Conservation (phyloP, 495 filamentous ascomycete genomes). For the Daldinia grandis region DNA sequence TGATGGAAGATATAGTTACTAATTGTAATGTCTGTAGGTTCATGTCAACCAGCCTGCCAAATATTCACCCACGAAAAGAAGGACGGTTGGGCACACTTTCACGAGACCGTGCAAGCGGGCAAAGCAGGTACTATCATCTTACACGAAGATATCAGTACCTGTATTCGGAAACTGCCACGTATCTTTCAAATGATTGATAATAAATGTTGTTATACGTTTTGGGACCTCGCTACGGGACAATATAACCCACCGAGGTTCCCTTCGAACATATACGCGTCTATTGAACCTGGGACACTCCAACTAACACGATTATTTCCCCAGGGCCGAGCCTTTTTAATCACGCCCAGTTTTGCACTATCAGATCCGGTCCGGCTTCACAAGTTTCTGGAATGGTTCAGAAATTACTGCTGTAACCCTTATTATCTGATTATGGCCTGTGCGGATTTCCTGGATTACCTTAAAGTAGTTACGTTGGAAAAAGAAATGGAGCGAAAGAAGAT, state of each 20-base stretch:
- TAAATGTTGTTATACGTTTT: constrained; percentile 42
- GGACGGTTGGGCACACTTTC: constrained; percentile 40
- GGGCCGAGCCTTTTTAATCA: constrained; percentile 67
- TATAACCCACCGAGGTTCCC: constrained; percentile 40
- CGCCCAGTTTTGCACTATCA: constrained; percentile 67
- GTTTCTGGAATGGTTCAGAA: constrained; percentile 66
- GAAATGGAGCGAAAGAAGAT: constrained; percentile 44
- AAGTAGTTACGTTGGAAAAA: constrained; percentile 52
- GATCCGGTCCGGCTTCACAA: constrained; percentile 59
- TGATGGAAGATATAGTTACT: constrained; percentile 9
- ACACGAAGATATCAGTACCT: constrained; percentile 36
- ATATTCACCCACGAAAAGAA: constrained; percentile 40
- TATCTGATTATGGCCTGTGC: constrained; percentile 46
- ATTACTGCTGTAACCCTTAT: constrained; percentile 38
- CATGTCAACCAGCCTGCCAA: constrained; percentile 38
- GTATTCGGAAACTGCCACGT: constrained; percentile 32
- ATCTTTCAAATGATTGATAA: constrained; percentile 32
- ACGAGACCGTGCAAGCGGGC: constrained; percentile 41
- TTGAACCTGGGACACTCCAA: constrained; percentile 44
- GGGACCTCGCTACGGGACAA: constrained; percentile 41
- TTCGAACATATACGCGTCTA: constrained; percentile 20
- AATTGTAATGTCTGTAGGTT: constrained; percentile 28
- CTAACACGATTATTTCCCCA: constrained; percentile 65
- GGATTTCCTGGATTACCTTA: constrained; percentile 54
- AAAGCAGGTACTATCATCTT: constrained; percentile 43